Percentiles rank a stretch among this genome's conserved stretches.
phyloP scores from a whole-genome alignment of 345 rosid species.

The Brassica carinata region DNA sequence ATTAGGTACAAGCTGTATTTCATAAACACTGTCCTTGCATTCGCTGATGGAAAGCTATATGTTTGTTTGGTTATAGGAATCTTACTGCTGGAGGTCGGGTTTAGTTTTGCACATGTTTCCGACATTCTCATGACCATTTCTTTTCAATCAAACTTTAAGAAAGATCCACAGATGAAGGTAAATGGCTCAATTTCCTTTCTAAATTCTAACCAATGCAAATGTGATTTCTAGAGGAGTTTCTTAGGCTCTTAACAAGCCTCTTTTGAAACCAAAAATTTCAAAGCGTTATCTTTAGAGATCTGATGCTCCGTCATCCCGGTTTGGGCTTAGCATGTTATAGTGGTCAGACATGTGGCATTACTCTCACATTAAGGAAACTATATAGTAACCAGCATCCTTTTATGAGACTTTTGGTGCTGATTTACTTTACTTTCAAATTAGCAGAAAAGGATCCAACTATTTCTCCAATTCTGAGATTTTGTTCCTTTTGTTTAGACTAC shows the following conservation, averaged over 20 bases:
- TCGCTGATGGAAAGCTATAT: background rate
- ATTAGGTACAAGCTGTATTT: background rate
- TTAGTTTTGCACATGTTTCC: background rate
- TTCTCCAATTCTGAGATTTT: background rate
- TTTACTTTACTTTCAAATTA: background rate
- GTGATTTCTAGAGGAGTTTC: background rate
- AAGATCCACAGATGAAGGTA: background rate
- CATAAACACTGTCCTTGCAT: background rate
- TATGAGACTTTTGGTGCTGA: background rate
- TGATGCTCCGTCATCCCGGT: background rate
- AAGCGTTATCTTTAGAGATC: background rate
- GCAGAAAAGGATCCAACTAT: background rate
- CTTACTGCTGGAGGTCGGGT: background rate
- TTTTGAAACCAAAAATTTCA: background rate
- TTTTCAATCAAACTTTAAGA: background rate
- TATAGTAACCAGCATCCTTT: background rate
- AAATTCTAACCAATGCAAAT: background rate
- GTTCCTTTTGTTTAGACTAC: background rate
- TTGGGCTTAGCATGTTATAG: background rate
- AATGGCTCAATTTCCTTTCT: background rate
- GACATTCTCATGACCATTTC: background rate
- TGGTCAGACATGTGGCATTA: too few relatives aligned
- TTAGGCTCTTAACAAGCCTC: background rate
- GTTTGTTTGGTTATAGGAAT: background rate
- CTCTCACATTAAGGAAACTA: background rate